Evolutionary conservation across 805 yeast species (phyloP).

Genomic region (Candida corydali): DNA sequence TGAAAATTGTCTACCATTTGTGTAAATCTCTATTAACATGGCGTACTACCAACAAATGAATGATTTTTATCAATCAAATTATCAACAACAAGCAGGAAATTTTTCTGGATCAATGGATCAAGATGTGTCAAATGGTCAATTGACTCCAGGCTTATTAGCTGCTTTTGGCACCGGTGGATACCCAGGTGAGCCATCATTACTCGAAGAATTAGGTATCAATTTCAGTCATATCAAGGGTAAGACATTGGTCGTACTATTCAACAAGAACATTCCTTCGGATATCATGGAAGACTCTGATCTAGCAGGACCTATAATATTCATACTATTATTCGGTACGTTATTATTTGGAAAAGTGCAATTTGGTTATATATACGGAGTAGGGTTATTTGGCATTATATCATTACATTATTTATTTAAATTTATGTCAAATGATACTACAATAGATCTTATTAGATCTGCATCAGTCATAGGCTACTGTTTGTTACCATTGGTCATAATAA

Average conservation of each 20-base stretch:
- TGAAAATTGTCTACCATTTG: too few species aligned
- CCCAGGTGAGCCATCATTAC: conserved; percentile 88
- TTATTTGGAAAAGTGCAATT: conserved; percentile 93
- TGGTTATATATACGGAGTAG: conserved; percentile 96
- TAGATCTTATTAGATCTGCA: conserved; percentile 69
- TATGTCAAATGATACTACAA: conserved; percentile 67
- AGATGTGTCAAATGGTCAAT: conserved; percentile 38
- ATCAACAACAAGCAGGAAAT: conserved; percentile 19
- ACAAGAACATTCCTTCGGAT: conserved; percentile 59
- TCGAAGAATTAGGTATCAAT: conserved; percentile 92
- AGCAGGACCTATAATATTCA: conserved; percentile 92
- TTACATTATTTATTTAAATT: conserved; percentile 80
- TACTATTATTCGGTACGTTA: conserved; percentile 79
- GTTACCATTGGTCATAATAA: conserved; percentile 77
- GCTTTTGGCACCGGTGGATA: conserved; percentile 93
- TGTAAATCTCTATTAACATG: conserved; percentile 20
- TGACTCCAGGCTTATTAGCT: conserved; percentile 77
- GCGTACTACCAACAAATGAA: conserved; percentile 35
- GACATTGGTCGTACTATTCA: conserved; percentile 76
- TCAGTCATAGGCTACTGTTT: conserved; percentile 92
- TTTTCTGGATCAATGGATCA: conserved; percentile 40
- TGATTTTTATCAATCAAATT: conserved; percentile 39
- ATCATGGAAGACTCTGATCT: conserved; percentile 83
- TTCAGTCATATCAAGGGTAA: conserved; percentile 81
- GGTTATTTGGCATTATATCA: conserved; percentile 82